Evolutionary conservation across 768 basidiomycete genomes (phyloP).

Genomic region (Lentinula lateritia): DNA sequence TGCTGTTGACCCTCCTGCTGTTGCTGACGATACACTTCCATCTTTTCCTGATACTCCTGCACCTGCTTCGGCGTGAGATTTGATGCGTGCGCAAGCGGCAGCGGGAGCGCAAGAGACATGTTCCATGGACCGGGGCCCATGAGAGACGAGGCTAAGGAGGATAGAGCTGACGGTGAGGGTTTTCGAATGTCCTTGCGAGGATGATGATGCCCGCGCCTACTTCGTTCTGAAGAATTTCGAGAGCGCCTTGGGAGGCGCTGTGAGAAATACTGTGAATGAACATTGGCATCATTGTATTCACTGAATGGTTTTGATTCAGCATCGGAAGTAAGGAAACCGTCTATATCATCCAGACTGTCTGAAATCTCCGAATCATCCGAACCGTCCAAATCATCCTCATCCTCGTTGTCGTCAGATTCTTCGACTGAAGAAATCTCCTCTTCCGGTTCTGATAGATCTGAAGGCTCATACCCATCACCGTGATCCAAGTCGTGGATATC

Average conservation of each 20-base stretch:
- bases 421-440: background rate
- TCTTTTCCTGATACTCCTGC: background rate
- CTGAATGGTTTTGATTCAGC: background rate
- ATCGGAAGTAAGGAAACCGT: background rate
- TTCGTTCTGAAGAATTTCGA: no score
- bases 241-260: no score
- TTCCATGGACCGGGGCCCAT: conserved; percentile 89
- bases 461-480: background rate
- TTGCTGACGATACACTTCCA: background rate
- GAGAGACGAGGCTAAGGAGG: conserved; percentile 50
- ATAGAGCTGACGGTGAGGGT: conserved; percentile 27
- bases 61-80: background rate
- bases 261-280: no score
- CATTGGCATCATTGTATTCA: no score
- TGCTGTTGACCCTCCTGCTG: background rate
- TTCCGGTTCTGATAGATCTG: background rate
- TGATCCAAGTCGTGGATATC: background rate
- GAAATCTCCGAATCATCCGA: background rate
- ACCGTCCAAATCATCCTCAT: background rate
- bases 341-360: background rate
- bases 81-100: conserved; percentile 57
- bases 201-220: no score
- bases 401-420: background rate
- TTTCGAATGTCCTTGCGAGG: background rate
- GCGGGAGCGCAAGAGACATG: conserved; percentile 59